A percentile compares a stretch with the other conserved stretches of the same genome.
Conservation (phyloP, 2,329 filamentous ascomycete genomes). For the Aspergillus chevalieri region DNA sequence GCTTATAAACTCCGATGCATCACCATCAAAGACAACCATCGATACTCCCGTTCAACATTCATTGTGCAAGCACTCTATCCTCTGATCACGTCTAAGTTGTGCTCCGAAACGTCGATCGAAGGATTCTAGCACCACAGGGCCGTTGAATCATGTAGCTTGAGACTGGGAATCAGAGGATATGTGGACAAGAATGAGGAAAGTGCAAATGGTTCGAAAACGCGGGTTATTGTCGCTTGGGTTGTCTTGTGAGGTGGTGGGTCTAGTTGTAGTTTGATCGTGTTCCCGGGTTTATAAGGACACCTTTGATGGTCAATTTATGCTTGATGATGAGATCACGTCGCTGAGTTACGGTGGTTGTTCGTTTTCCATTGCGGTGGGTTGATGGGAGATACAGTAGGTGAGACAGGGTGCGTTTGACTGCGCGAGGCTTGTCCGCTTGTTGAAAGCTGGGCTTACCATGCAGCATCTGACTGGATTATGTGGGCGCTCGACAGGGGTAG, state of each 20-base stretch:
- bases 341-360: too few relatives aligned
- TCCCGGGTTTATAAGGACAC: conserved; percentile 6
- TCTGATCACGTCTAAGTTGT: conserved; percentile 6
- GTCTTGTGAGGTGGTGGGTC: not conserved
- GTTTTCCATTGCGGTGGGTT: too few relatives aligned
- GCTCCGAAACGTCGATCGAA: conserved; percentile 15
- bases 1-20: conserved; percentile 5
- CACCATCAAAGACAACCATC: conserved; percentile 10
- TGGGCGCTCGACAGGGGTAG: too few relatives aligned
- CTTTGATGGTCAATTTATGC: not conserved
- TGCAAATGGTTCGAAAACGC: conserved; percentile 12
- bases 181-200: conserved; percentile 11
- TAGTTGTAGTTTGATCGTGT: conserved; percentile 2
- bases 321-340: too few relatives aligned
- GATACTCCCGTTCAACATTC: conserved; percentile 10
- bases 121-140: conserved; percentile 13
- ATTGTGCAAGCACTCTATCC: conserved; percentile 8
- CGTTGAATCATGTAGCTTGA: conserved; percentile 1
- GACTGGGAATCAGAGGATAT: conserved; percentile 4
- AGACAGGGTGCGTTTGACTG: too few relatives aligned
- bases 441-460: too few relatives aligned
- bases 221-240: conserved; percentile 5
- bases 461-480: too few relatives aligned
- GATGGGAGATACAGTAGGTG: too few relatives aligned
- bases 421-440: too few relatives aligned